Evolutionary conservation across 1,284 basidiomycete species (phyloP), one percentile per base, ranked within the genome.

Genomic region (Naganishia liquefaciens): DNA sequence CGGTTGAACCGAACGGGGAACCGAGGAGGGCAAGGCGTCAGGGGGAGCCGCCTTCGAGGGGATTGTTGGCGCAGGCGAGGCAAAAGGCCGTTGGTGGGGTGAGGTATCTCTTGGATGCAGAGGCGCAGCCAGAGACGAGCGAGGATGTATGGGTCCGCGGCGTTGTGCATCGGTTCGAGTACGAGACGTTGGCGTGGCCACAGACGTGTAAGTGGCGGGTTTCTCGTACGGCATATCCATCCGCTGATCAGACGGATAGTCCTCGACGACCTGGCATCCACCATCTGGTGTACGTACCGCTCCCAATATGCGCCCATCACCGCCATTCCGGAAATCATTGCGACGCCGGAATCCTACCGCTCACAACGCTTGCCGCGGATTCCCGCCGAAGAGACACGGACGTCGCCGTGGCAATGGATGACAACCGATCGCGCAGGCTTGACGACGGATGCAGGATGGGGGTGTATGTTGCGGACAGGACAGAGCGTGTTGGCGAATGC

Each of bases 371-470:
- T 37, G 39, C 42, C 30, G 17, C 61, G 23, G 33, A 17, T 42
- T 17, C 5, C 23, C 17, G 17, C 46, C 4, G 43, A 47, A 30
- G 61, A 40, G 43, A 19, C 25, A 23, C 30, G 49, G 40, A 44
- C 50, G 9, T 51, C 25, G 37, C 67, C 69, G 37, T 70, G 69
- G 1, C 61, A 47, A 9, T 40, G 71, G 5, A 64, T 68, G 5
- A 73, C 70, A 46, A 51, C 63, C 27, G 17, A 75, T 70, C 0
- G 89, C 90, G 73, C 88, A 87, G 89, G 88, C 0, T 88, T 92
- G 85, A 91, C 88, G n/a, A 90, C 86, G 70, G 95, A 99, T 81
- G 83, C 91, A 0, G 95, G 95, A 0, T 99, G 95, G 95, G 95
- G 95, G 0, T 99, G 95, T 77, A 98, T 99, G 95, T 78, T 98